phyloP scores from a whole-genome alignment of 805 yeast species.

The Tetrapisispora arboricola region DNA sequence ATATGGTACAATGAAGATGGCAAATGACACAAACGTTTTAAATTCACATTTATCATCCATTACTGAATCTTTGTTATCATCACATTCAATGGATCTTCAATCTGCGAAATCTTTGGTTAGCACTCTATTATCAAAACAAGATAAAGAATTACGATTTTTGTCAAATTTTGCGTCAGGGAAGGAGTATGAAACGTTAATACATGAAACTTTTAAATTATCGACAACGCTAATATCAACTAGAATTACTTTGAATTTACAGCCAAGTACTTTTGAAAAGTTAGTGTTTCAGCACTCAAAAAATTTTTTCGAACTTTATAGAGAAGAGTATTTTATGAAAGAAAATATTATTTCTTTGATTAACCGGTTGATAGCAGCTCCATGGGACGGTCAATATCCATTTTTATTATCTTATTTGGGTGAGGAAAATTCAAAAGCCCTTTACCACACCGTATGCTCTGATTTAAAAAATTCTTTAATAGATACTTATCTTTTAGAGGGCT shows the following conservation, averaged over 20 bases:
- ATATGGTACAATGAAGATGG: conserved; percentile 31
- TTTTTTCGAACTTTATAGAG: conserved; percentile 47
- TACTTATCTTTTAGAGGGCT: conserved; percentile 39
- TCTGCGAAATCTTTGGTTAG: conserved; percentile 16
- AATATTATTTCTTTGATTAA: conserved; percentile 48
- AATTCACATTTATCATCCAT: conserved; percentile 25
- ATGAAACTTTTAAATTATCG: conserved; percentile 44
- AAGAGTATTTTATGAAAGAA: conserved; percentile 34
- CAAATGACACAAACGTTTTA: neutral
- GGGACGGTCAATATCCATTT: conserved; percentile 62
- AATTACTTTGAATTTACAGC: conserved; percentile 35
- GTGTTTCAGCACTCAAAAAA: conserved; percentile 47
- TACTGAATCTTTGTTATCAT: conserved; percentile 44
- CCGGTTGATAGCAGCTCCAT: conserved; percentile 43
- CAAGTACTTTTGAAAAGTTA: conserved; percentile 56
- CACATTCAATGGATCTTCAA: conserved; percentile 41
- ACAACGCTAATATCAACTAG: conserved; percentile 49
- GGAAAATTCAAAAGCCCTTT: conserved; percentile 47
- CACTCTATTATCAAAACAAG: conserved; percentile 10
- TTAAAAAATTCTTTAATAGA: conserved; percentile 47
- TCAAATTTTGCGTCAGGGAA: conserved; percentile 25
- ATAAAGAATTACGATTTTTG: conserved; percentile 17
- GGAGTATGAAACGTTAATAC: conserved; percentile 32
- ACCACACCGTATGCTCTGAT: conserved; percentile 51
- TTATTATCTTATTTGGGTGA: conserved; percentile 71